These are phyloP conservation scores for Fusarium verticillioides DNA, from an alignment of 2,329 filamentous ascomycete genomes.

Conservation along the genomic window DNA sequence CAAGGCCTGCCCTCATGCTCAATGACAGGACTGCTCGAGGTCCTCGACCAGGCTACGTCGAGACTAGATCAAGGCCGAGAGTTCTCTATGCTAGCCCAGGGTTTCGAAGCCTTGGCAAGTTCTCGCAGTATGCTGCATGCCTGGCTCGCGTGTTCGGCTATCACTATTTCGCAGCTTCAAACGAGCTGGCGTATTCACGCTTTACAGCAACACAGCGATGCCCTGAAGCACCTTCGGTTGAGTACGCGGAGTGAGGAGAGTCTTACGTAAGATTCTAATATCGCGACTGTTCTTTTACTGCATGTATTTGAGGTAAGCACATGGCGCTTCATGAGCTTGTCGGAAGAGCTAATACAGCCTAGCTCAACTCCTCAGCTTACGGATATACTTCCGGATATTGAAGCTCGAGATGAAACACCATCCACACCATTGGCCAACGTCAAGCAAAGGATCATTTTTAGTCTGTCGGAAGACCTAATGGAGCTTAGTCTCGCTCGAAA, in stretches of 20 bases:
- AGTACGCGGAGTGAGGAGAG: neutral
- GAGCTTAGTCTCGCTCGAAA: too few species aligned
- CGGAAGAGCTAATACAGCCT: too few species aligned
- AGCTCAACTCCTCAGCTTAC: too few species aligned
- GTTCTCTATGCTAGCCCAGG: neutral
- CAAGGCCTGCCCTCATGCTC: neutral
- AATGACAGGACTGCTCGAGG: neutral
- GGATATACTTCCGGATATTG: too few species aligned
- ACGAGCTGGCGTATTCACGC: neutral
- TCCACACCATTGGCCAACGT: too few species aligned
- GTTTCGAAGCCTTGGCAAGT: rapidly evolving
- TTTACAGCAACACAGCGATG: neutral
- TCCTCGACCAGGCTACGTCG: neutral
- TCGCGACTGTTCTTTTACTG: neutral
- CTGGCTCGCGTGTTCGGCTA: neutral
- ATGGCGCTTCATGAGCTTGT: too few species aligned
- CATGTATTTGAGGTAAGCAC: neutral
- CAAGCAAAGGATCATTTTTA: too few species aligned
- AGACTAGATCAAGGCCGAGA: neutral
- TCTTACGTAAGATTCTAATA: neutral
- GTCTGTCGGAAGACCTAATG: too few species aligned
- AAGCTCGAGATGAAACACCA: too few species aligned
- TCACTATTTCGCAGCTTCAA: neutral
- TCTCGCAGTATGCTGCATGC: neutral
- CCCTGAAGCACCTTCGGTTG: neutral